These are phyloP conservation scores for Mycena pura DNA, from an alignment of 768 basidiomycete species.

Conservation along the genomic window DNA sequence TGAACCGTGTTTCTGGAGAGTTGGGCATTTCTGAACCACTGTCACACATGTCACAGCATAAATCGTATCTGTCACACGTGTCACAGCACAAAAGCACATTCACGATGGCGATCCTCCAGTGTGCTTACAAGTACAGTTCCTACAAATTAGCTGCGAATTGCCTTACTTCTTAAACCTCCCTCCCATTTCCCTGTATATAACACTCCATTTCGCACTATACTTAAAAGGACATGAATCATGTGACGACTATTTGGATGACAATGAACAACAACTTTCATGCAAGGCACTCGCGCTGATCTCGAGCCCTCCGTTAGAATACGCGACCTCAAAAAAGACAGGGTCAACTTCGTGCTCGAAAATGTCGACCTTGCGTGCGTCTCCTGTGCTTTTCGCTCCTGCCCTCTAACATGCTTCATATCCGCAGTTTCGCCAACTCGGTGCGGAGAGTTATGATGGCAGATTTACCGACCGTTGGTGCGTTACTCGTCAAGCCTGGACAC, in stretches of 20 bases:
- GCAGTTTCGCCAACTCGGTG: slow-evolving; percentile 91
- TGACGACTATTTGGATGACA: not conserved
- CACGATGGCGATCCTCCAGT: too few species aligned
- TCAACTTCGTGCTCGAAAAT: slow-evolving; percentile 93
- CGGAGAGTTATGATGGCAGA: slow-evolving; percentile 96
- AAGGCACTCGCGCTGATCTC: slow-evolving; percentile 38
- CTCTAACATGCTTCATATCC: slow-evolving; percentile 14
- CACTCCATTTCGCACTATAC: too few species aligned
- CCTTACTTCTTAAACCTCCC: too few species aligned
- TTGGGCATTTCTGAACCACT: too few species aligned
- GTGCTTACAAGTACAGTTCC: too few species aligned
- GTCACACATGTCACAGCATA: too few species aligned
- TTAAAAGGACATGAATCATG: too few species aligned
- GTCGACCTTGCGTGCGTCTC: slow-evolving; percentile 88
- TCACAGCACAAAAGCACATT: too few species aligned
- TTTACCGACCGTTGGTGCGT: slow-evolving; percentile 84
- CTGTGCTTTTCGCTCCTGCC: slow-evolving; percentile 17
- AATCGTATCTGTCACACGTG: too few species aligned
- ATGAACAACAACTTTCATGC: slow-evolving; percentile 1
- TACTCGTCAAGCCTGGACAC: slow-evolving; percentile 45
- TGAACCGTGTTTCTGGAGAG: too few species aligned
- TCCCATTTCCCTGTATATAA: too few species aligned
- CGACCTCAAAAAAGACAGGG: slow-evolving; percentile 82
- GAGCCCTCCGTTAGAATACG: slow-evolving; percentile 83
- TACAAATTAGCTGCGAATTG: too few species aligned